Evolutionary conservation across 2,329 filamentous ascomycete genomes (phyloP).

Genomic region (Verticillium longisporum): DNA sequence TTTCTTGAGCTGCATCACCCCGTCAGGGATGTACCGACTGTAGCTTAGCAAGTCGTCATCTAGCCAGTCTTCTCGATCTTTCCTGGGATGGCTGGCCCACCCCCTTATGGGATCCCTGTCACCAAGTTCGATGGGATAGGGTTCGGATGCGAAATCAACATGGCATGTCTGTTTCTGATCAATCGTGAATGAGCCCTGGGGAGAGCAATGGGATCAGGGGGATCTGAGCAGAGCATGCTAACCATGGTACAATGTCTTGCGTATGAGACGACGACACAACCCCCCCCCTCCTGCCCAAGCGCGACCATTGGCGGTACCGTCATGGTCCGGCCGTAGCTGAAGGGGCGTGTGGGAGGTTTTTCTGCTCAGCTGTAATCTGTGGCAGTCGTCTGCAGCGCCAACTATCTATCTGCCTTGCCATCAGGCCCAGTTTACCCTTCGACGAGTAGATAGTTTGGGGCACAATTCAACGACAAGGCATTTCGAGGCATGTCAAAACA

Average conservation of each 20-base stretch:
- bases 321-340: background rate
- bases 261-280: background rate
- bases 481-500: background rate
- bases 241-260: background rate
- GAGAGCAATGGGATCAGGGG: background rate
- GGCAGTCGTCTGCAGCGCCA: conserved; percentile 5
- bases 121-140: background rate
- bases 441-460: background rate
- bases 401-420: conserved; percentile 4
- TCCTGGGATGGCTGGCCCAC: background rate
- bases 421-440: background rate
- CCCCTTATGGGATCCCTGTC: background rate
- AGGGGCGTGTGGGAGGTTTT: background rate
- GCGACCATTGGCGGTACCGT: background rate
- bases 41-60: background rate
- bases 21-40: background rate
- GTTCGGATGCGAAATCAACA: background rate
- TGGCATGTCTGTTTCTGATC: background rate
- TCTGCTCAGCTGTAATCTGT: conserved; percentile 1
- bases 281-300: background rate
- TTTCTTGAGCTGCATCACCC: background rate
- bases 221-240: background rate
- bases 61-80: background rate
- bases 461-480: conserved; percentile 1
- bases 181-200: background rate